Evolutionary conservation across 208 protist genomes (phyloP).

Genomic region (Trypanosoma lewisi): DNA sequence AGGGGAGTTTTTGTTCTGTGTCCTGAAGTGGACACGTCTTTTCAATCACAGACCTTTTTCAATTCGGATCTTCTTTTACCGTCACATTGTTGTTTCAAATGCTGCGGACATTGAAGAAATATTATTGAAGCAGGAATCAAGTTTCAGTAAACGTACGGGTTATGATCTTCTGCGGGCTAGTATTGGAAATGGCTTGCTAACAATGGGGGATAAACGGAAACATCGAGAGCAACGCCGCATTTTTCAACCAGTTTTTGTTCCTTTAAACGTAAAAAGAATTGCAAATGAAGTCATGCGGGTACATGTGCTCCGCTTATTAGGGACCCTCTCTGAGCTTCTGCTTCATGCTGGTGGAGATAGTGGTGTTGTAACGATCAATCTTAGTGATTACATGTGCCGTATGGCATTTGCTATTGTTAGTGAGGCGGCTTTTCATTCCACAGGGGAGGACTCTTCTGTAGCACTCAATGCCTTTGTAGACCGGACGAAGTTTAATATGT

Average conservation of each 20-base stretch:
- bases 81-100: constrained; percentile 50
- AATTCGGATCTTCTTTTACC: constrained; percentile 53
- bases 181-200: constrained; percentile 47
- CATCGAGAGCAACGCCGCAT: constrained; percentile 43
- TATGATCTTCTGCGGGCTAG: constrained; percentile 54
- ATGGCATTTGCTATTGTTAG: constrained; percentile 52
- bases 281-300: constrained; percentile 43
- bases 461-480: constrained; percentile 41
- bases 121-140: constrained; percentile 36
- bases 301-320: constrained; percentile 42
- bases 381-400: constrained; percentile 40
- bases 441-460: constrained; percentile 30
- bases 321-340: constrained; percentile 28
- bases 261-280: constrained; percentile 40
- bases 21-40: constrained; percentile 38
- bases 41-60: constrained; percentile 51
- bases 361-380: constrained; percentile 30
- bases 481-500: constrained; percentile 37
- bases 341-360: constrained; percentile 32
- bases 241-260: constrained; percentile 37
- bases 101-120: constrained; percentile 49
- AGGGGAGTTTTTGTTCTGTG: constrained; percentile 37
- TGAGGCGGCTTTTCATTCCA: constrained; percentile 50
- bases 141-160: constrained; percentile 40
- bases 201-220: constrained; percentile 41